A percentile compares a stretch with the other conserved stretches of the same genome.
These are phyloP conservation scores for Stemphylium lycopersici DNA, from an alignment of 2,329 filamentous ascomycete species.

Conservation along the genomic window DNA sequence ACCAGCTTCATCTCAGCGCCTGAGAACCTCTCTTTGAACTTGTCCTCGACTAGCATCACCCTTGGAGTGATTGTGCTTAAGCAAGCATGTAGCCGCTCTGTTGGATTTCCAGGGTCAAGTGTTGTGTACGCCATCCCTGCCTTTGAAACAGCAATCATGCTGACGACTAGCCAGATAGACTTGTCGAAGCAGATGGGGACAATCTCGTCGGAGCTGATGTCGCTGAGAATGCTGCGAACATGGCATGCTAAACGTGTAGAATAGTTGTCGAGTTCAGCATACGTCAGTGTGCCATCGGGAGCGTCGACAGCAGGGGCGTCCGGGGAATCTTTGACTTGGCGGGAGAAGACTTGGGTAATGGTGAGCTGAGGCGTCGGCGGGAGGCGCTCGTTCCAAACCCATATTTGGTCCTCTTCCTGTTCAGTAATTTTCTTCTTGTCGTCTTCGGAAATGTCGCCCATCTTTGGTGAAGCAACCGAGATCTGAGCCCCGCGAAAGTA, in stretches of 20 bases:
- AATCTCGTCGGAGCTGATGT: background rate
- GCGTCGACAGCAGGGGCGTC: constrained; percentile 5
- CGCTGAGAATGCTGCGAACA: background rate
- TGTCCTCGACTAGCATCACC: background rate
- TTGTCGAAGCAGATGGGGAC: constrained; percentile 10
- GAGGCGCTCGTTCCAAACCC: constrained; percentile 2
- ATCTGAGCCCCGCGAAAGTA: background rate
- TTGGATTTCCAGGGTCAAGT: constrained; percentile 1
- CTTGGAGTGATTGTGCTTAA: background rate
- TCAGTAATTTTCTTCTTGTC: background rate
- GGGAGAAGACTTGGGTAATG: constrained; percentile 2
- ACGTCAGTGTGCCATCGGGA: constrained; percentile 3
- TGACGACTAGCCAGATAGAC: constrained; percentile 6
- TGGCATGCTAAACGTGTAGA: constrained; percentile 1
- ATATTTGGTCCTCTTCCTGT: constrained; percentile 4
- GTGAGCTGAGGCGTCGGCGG: background rate
- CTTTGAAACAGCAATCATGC: constrained; percentile 9
- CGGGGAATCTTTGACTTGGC: background rate
- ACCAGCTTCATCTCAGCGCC: background rate
- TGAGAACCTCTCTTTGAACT: background rate
- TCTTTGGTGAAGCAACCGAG: background rate
- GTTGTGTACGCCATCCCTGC: constrained; percentile 6
- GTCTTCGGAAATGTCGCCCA: background rate
- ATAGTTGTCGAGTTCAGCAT: constrained; percentile 2
- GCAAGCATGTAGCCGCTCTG: constrained; percentile 4